Conservation (phyloP, 192 early-diverging fungal species). For the Coemansia sp. region DNA sequence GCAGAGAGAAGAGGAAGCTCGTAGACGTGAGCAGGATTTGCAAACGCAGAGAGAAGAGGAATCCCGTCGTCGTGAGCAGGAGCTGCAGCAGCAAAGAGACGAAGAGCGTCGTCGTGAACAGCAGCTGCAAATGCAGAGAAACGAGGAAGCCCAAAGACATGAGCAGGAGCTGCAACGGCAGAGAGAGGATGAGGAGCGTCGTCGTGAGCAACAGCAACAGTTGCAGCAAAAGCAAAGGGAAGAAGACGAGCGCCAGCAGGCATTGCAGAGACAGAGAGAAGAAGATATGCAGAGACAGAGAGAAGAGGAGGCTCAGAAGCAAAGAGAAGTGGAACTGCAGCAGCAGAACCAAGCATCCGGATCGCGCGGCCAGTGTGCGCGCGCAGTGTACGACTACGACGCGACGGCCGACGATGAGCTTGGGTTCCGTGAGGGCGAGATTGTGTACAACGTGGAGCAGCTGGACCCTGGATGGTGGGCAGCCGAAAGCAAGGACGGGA, state of each 20-base stretch:
- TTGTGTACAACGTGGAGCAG: slow-evolving; percentile 75
- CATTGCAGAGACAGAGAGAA: slow-evolving; percentile 21
- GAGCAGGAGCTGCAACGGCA: slow-evolving; percentile 32
- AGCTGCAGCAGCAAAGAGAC: slow-evolving; percentile 30
- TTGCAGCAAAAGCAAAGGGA: slow-evolving; percentile 24
- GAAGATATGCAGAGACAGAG: slow-evolving; percentile 4
- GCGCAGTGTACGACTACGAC: slow-evolving; percentile 78
- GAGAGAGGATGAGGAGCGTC: slow-evolving; percentile 3
- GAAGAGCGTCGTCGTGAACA: slow-evolving; percentile 26
- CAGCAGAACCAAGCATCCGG: slow-evolving; percentile 11
- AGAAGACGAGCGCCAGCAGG: slow-evolving; percentile 29
- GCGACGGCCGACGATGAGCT: slow-evolving; percentile 86
- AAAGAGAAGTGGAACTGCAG: slow-evolving; percentile 20
- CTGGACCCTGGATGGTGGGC: slow-evolving; percentile 94
- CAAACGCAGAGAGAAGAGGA: slow-evolving; percentile 50
- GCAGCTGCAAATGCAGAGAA: slow-evolving; percentile 54
- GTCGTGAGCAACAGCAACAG: slow-evolving; percentile 30
- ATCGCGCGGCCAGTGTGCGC: slow-evolving; percentile 21
- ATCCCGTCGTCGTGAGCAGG: slow-evolving; percentile 26
- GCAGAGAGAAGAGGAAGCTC: slow-evolving; percentile 25
- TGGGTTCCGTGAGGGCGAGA: slow-evolving; percentile 76
- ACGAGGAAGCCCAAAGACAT: slow-evolving; percentile 22
- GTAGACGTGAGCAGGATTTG: slow-evolving; percentile 35
- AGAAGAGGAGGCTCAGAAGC: slow-evolving; percentile 30
- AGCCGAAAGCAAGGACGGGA: slow-evolving; percentile 73